phyloP scores from a whole-genome alignment of 768 basidiomycete species.

The Leccinum broughii region DNA sequence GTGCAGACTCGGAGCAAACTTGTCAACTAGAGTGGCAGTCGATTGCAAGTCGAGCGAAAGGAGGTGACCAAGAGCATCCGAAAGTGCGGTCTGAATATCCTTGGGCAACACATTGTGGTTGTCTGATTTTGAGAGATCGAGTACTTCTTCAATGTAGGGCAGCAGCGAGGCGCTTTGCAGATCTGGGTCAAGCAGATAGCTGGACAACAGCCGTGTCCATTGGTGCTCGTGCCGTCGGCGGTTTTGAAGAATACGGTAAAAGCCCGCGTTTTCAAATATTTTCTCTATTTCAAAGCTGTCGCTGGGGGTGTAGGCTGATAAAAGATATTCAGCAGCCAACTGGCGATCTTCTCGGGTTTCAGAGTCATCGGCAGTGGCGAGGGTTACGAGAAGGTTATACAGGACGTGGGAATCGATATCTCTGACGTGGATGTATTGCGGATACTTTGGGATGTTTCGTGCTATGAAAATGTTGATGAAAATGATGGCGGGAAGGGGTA shows the following conservation, averaged over 20 bases:
- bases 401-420: constrained; percentile 62
- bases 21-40: constrained; percentile 75
- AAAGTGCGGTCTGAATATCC: constrained; percentile 55
- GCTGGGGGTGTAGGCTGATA: constrained; percentile 88
- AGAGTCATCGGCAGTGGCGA: constrained; percentile 72
- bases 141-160: constrained; percentile 59
- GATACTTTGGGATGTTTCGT: constrained; percentile 95
- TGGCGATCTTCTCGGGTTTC: constrained; percentile 92
- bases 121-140: constrained; percentile 45
- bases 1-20: constrained; percentile 66
- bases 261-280: constrained; percentile 81
- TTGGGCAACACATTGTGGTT: constrained; percentile 54
- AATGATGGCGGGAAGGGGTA: constrained; percentile 65
- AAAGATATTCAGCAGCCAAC: constrained; percentile 88
- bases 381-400: constrained; percentile 73
- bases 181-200: constrained; percentile 74
- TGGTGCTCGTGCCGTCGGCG: constrained; percentile 74
- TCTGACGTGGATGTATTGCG: constrained; percentile 61
- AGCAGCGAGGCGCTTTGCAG: constrained; percentile 63
- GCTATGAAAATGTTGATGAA: constrained; percentile 96
- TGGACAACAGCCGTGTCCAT: constrained; percentile 74
- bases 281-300: constrained; percentile 64
- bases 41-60: constrained; percentile 57
- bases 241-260: constrained; percentile 85
- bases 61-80: constrained; percentile 62